These are phyloP conservation scores for Aschersonia sp. DNA, from an alignment of 2,329 filamentous ascomycete genomes.

Conservation along the genomic window DNA sequence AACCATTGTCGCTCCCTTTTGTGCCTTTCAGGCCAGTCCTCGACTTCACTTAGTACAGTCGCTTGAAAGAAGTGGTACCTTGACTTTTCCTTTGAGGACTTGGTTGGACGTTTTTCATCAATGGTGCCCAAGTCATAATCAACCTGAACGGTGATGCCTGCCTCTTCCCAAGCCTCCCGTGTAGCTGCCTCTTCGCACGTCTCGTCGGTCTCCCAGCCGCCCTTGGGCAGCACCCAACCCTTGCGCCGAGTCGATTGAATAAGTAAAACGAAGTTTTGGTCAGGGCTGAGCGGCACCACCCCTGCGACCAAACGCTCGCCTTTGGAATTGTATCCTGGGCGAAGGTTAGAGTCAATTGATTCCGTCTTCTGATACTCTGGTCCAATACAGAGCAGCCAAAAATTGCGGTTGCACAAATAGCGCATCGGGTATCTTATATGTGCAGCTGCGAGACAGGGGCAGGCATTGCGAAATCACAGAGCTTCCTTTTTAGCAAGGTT, in stretches of 20 bases:
- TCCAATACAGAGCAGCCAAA: too few species aligned
- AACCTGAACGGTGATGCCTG: conserved; percentile 76
- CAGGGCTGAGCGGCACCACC: conserved; percentile 75
- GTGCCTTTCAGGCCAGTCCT: conserved; percentile 84
- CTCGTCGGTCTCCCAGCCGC: conserved; percentile 95
- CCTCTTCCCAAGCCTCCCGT: conserved; percentile 96
- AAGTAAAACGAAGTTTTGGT: conserved; percentile 78
- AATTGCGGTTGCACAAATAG: too few species aligned
- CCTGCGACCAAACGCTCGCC: conserved; percentile 93
- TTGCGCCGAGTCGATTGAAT: conserved; percentile 86
- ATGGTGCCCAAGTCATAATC: conserved; percentile 79
- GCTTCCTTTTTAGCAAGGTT: too few species aligned
- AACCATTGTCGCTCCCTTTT: conserved; percentile 90
- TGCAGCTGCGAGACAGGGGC: background rate
- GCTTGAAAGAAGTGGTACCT: conserved; percentile 77
- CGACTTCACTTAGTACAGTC: conserved; percentile 72
- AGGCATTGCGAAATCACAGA: background rate
- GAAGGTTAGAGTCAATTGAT: background rate
- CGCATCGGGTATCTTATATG: too few species aligned
- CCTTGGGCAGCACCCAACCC: conserved; percentile 94
- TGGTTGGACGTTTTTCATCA: conserved; percentile 68
- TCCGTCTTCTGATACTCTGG: too few species aligned
- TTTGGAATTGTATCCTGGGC: conserved; percentile 67
- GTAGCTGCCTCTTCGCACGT: conserved; percentile 70
- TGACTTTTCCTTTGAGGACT: conserved; percentile 48